Base-by-base conservation (phyloP, 106 monocot genomes). In the Apostasia ramifera region DNA sequence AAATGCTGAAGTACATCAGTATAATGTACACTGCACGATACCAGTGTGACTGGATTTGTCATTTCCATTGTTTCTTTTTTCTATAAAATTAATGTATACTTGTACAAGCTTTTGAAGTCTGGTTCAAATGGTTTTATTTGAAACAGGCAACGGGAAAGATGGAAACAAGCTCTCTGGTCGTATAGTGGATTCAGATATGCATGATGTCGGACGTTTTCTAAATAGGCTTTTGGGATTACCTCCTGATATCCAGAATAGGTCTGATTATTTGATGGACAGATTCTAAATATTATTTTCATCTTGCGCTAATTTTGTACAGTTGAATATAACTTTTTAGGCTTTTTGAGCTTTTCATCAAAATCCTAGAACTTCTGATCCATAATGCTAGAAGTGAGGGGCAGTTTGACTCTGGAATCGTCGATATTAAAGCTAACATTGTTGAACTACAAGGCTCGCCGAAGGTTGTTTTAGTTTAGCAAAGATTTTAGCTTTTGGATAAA, bases 121-220 rank as follows among this genome's bases (percentile, higher is more conserved):
- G 26, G 26, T 26, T 26, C 26, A 26, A 26, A 26, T 26, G 0
- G 26, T 26, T 26, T 26, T 71, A 5, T 14, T 59, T 82, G 50
- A 57, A 78, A 38, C 73, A 93, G 97, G 87, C 47, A 86, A 75
- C 63, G 97, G 89, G 50, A 95, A 86, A 69, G 94, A 90, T 78
- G 71, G 71, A 40, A 84, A 82, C 40, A 90, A 83, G 68, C 15
- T 89, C 55, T 81, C 82, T 55, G 97, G 97, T 9, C 92, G 92
- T 39, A 98, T 98, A 40, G 87, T 88, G 53, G 97, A 98, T 45
- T 87, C 89, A 66, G 97, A 98, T 70, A 98, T 98, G 97, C 92
- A 98, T 70, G 97, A 98, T 76, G 85, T 98, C 75, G 97, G 88
- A n/a, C 86, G 97, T 44, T 98, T 98, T 76, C 82, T 98, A 40